Evolutionary conservation across 169 alveolate genomes (phyloP).

Genomic region (Eimeria necatrix): DNA sequence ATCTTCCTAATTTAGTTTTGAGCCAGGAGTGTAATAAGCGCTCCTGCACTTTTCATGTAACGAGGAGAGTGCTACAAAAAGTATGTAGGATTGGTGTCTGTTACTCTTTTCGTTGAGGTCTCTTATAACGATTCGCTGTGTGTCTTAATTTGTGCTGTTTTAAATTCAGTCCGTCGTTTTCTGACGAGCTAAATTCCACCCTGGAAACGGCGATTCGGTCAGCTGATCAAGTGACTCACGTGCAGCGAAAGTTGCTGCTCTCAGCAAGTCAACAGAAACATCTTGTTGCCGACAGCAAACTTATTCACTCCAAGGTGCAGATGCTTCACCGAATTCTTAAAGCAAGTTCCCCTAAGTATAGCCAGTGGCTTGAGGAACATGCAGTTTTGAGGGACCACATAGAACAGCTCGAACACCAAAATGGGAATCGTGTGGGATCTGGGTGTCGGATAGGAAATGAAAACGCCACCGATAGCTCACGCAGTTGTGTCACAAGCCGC

Average conservation of each 20-base stretch:
- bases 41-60: too few relatives aligned
- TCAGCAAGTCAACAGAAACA: slow-evolving; percentile 47
- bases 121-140: too few relatives aligned
- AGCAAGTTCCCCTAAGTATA: slow-evolving; percentile 1
- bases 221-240: slow-evolving; percentile 43
- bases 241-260: slow-evolving; percentile 52
- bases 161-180: slow-evolving; percentile 18
- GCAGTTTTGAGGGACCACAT: slow-evolving; percentile 30
- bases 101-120: too few relatives aligned
- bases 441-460: background rate
- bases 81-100: too few relatives aligned
- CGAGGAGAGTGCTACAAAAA: too few relatives aligned
- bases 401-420: slow-evolving; percentile 59
- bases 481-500: slow-evolving; percentile 30
- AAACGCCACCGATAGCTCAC: background rate
- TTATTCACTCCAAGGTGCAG: slow-evolving; percentile 50
- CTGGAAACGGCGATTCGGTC: slow-evolving; percentile 49
- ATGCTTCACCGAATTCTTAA: slow-evolving; percentile 30
- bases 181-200: slow-evolving; percentile 54
- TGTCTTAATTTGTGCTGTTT: background rate
- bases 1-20: too few relatives aligned
- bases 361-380: slow-evolving; percentile 65
- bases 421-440: slow-evolving; percentile 1
- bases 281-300: slow-evolving; percentile 61
- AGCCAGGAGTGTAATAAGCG: too few relatives aligned